A percentile compares a stretch with the other conserved stretches of the same genome.
These are phyloP conservation scores for Ustilago hordei DNA, from an alignment of 1,284 basidiomycete species.

Conservation along the genomic window DNA sequence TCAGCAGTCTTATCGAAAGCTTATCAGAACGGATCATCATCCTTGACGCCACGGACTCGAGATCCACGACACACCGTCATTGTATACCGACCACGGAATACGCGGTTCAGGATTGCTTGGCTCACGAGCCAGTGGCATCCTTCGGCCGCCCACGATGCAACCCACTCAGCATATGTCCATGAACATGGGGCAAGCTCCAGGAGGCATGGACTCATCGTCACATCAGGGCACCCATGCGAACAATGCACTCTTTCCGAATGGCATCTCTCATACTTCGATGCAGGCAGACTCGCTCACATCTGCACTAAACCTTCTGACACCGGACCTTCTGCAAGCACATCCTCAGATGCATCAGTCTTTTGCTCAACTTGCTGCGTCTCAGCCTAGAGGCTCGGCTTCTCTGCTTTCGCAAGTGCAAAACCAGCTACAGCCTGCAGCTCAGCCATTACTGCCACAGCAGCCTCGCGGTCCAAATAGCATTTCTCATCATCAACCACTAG, in stretches of 20 bases:
- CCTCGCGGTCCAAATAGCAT: slow-evolving; percentile 12
- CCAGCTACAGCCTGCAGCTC: slow-evolving; percentile 26
- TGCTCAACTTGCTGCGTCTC: slow-evolving; percentile 35
- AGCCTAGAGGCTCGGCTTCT: slow-evolving; percentile 17
- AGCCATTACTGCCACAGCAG: slow-evolving; percentile 18
- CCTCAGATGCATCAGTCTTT: slow-evolving; percentile 34
- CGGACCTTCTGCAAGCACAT: slow-evolving; percentile 34
- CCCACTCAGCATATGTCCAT: slow-evolving; percentile 34
- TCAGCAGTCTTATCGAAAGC: not conserved
- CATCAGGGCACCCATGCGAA: slow-evolving; percentile 22
- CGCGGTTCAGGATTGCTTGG: not conserved
- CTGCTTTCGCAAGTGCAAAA: slow-evolving; percentile 32
- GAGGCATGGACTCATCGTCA: slow-evolving; percentile 12
- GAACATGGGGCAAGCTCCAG: slow-evolving; percentile 26
- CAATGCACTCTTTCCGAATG: slow-evolving; percentile 25
- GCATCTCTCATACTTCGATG: slow-evolving; percentile 24
- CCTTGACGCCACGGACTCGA: not conserved
- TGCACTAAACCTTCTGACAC: slow-evolving; percentile 31
- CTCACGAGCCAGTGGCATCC: not conserved
- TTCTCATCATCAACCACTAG: slow-evolving; percentile 11
- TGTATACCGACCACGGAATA: not conserved
- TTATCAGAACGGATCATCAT: not conserved
- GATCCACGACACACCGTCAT: not conserved
- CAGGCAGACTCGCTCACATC: slow-evolving; percentile 30
- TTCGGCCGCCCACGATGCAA: slow-evolving; percentile 24